These are phyloP conservation scores for Podaxis carcinomalis DNA, from an alignment of 768 basidiomycete species.

Conservation along the genomic window DNA sequence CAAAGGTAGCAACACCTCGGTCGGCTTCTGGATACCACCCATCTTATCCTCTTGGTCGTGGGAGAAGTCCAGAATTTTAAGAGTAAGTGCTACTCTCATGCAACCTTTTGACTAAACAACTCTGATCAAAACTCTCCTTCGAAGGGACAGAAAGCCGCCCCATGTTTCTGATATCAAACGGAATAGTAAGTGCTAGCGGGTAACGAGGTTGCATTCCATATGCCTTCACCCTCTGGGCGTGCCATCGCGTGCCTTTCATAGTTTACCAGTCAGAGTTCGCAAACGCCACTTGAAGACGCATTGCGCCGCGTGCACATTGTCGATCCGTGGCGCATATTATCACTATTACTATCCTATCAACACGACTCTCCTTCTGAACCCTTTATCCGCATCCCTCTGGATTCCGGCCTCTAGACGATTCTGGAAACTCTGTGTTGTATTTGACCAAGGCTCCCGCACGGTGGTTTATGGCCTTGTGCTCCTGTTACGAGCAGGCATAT, in stretches of 20 bases:
- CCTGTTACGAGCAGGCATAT: background rate
- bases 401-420: background rate
- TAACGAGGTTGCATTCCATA: background rate
- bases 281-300: constrained; percentile 10
- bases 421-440: background rate
- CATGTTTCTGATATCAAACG: background rate
- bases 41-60: background rate
- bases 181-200: background rate
- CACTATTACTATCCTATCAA: background rate
- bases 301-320: constrained; percentile 4
- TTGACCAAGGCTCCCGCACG: background rate
- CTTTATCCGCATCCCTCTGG: background rate
- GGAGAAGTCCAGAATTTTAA: background rate
- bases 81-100: background rate
- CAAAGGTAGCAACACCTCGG: constrained; percentile 1
- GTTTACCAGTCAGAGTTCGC: background rate
- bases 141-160: background rate
- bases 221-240: background rate
- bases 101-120: background rate
- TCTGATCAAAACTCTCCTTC: background rate
- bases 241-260: constrained; percentile 9
- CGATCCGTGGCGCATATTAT: constrained; percentile 8
- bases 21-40: background rate
- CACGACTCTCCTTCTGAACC: background rate
- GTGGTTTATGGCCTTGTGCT: background rate